These are phyloP conservation scores for Mercurialis annua DNA, from an alignment of 345 rosid species.

Conservation along the genomic window DNA sequence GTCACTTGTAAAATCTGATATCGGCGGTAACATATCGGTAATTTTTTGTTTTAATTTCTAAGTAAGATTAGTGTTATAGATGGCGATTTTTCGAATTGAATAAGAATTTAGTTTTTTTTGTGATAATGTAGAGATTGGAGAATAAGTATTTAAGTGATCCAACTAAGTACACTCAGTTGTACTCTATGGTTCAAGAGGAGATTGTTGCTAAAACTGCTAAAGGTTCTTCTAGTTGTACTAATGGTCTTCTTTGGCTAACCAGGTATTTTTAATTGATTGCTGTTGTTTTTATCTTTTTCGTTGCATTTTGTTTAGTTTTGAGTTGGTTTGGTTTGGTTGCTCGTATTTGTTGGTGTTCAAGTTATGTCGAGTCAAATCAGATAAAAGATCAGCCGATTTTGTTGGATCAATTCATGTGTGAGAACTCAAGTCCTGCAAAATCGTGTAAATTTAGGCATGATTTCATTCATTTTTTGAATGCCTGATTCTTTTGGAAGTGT, in stretches of 20 bases:
- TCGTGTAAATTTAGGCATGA: too few relatives aligned
- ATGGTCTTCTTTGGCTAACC: conserved; percentile 96
- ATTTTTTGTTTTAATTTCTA: background rate
- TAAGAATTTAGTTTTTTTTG: background rate
- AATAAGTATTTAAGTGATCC: conserved; percentile 66
- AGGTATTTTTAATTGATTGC: conserved; percentile 44
- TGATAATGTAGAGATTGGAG: conserved; percentile 60
- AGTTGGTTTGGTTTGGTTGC: background rate
- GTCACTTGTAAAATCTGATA: conserved; percentile 82
- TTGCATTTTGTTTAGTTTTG: background rate
- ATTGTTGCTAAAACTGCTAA: conserved; percentile 71
- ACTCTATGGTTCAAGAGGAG: conserved; percentile 77
- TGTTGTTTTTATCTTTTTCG: background rate
- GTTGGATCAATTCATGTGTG: too few relatives aligned
- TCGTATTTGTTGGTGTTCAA: background rate
- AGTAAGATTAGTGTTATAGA: background rate
- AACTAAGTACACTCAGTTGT: conserved; percentile 53
- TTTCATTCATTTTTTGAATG: too few relatives aligned
- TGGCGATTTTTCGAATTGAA: background rate
- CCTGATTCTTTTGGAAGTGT: too few relatives aligned
- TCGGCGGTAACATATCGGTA: conserved; percentile 89
- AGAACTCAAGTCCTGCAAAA: too few relatives aligned
- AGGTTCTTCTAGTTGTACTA: conserved; percentile 87
- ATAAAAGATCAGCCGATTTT: too few relatives aligned
- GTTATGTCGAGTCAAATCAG: too few relatives aligned